Evolutionary conservation across 2,329 filamentous ascomycete species (phyloP).

Genomic region (Ophiosphaerella herpotricha): DNA sequence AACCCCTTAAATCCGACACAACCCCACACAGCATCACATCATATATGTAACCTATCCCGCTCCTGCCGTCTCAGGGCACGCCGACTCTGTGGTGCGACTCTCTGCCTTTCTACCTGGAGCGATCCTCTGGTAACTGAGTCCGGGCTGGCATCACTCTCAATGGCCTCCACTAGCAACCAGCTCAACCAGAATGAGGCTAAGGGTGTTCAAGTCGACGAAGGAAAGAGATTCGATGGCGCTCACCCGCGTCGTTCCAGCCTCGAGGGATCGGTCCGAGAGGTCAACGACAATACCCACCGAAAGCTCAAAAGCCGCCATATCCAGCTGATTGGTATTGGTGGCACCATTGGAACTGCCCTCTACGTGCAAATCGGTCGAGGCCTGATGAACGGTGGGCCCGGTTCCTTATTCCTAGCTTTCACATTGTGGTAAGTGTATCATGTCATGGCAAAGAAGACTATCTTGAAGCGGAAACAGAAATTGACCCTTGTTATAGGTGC

Average conservation of each 20-base stretch:
- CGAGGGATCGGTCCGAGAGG: slow-evolving; percentile 32
- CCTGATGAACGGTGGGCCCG: slow-evolving; percentile 53
- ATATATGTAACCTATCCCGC: slow-evolving; percentile 6
- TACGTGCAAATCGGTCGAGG: slow-evolving; percentile 55
- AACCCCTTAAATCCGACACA: too few relatives aligned
- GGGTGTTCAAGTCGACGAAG: slow-evolving; percentile 21
- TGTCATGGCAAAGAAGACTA: not conserved
- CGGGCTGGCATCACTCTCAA: slow-evolving; percentile 13
- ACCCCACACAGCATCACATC: not conserved
- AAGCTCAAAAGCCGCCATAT: slow-evolving; percentile 54
- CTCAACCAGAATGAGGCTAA: slow-evolving; percentile 26
- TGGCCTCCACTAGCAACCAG: slow-evolving; percentile 44
- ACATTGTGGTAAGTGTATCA: slow-evolving; percentile 47
- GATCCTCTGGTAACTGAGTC: slow-evolving; percentile 25
- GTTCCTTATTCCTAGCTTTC: slow-evolving; percentile 53
- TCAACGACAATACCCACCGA: slow-evolving; percentile 49
- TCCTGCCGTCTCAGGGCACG: slow-evolving; percentile 19
- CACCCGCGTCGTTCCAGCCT: slow-evolving; percentile 29
- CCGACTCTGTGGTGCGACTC: slow-evolving; percentile 41
- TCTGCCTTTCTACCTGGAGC: slow-evolving; percentile 44
- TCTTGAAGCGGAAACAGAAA: slow-evolving; percentile 7
- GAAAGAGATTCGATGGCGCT: slow-evolving; percentile 33
- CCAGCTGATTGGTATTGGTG: slow-evolving; percentile 53
- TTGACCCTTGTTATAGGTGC: slow-evolving; percentile 36
- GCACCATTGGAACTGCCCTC: slow-evolving; percentile 55